Conservation (phyloP, 176 grass and related monocot genomes). For the Carex myosuroides region DNA sequence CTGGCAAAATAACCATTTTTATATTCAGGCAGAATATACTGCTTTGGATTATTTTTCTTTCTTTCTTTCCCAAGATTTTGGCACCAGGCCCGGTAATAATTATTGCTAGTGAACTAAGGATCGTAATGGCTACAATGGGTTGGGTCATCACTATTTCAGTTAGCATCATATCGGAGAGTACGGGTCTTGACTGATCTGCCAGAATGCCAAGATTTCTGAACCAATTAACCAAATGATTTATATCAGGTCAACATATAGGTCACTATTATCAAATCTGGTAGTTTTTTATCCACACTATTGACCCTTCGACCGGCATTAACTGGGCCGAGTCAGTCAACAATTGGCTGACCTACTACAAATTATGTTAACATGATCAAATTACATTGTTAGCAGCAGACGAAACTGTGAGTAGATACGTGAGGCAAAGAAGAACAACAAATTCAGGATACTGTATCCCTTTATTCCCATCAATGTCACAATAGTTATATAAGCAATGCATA, state of each 20-base stretch:
- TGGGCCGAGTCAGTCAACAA: neutral
- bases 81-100: neutral
- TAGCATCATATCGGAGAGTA: neutral
- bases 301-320: neutral
- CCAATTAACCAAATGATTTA: neutral
- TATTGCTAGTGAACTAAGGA: neutral
- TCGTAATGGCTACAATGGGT: neutral
- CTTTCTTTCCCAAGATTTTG: neutral
- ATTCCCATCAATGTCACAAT: constrained; percentile 53
- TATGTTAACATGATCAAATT: neutral
- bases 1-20: neutral
- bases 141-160: neutral
- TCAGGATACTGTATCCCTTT: constrained; percentile 56
- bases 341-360: neutral
- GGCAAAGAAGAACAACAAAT: constrained; percentile 67
- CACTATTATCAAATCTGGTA: neutral
- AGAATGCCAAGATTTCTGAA: neutral
- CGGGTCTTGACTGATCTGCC: neutral
- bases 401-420: constrained; percentile 44
- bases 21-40: neutral
- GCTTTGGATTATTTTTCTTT: neutral
- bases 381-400: constrained; percentile 38
- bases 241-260: neutral
- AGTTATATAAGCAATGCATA: constrained; percentile 33
- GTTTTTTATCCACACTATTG: neutral